Evolutionary conservation across 495 filamentous ascomycete species (phyloP).

Genomic region (Neurospora discreta): DNA sequence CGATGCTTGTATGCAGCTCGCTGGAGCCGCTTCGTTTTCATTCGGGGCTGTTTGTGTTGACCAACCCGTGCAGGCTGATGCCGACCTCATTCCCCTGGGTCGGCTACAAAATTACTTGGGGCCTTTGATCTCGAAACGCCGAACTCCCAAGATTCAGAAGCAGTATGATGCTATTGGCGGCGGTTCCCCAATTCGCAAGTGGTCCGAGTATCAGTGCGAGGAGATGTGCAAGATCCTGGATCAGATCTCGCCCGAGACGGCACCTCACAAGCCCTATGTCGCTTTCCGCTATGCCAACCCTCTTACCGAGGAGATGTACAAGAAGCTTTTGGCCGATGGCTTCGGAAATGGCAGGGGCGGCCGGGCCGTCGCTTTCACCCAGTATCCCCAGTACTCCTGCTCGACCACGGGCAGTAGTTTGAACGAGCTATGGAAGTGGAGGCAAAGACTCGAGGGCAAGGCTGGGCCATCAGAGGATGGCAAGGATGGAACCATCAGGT

Average conservation of each 20-base stretch:
- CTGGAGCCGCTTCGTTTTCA: background rate
- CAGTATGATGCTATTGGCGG: conserved; percentile 95
- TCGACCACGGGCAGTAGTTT: conserved; percentile 93
- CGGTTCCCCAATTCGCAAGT: conserved; percentile 92
- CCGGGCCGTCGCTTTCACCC: conserved; percentile 91
- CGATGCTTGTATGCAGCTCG: background rate
- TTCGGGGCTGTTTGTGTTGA: conserved; percentile 6
- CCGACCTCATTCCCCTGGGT: conserved; percentile 91
- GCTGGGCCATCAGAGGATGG: conserved; percentile 31
- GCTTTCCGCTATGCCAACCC: conserved; percentile 96
- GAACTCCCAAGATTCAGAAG: conserved; percentile 90
- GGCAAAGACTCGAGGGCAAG: conserved; percentile 77
- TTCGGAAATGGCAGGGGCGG: conserved; percentile 79
- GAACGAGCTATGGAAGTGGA: conserved; percentile 97
- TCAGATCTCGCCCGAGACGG: conserved; percentile 77
- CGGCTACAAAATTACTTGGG: conserved; percentile 85
- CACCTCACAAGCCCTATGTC: conserved; percentile 96
- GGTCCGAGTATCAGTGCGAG: conserved; percentile 84
- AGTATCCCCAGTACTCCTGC: conserved; percentile 99
- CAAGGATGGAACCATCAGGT: conserved; percentile 60
- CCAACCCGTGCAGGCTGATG: conserved; percentile 55
- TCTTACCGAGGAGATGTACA: conserved; percentile 88
- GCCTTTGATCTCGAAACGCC: conserved; percentile 68
- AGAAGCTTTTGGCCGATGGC: conserved; percentile 69
- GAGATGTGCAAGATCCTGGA: conserved; percentile 97